Evolutionary conservation across 2,329 filamentous ascomycete species (phyloP), one percentile per base, ranked within the genome.

Genomic region (Metarhizium humberi): DNA sequence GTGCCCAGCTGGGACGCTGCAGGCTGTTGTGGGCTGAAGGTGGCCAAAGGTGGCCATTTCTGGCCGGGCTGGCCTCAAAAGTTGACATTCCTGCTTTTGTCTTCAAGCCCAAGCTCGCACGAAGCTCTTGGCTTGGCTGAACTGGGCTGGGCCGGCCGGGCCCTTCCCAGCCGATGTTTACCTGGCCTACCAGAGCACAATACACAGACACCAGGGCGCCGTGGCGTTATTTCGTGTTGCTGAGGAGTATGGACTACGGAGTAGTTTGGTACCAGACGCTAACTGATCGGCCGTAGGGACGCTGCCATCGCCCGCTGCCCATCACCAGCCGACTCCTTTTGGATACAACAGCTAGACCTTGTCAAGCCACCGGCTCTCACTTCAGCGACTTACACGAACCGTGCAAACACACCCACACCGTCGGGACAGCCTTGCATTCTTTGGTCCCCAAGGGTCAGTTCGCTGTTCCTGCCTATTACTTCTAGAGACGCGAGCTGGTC

Each of bases 11-110:
- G 54, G 50, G 45, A 25, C 54, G 10, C 38, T 50, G 45, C 11
- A 34, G 48, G 48, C 48, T 29, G 20, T 18, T 18, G 30, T 5
- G 8, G 45, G 45, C 25, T 14, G 14, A 48, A 30, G 45, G 42
- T 49, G 47, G 47, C 25, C 47, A 49, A 30, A 30, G 30, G 30
- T 40, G 46, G 48, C 51, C 55, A 40, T 34, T 47, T 56, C 51
- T 45, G 47, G 55, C 36, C 51, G 54, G 32, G 43, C 45, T 50
- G 49, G 25, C 32, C 16, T 18, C 18, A 2, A 45, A 45, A 20
- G 42, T 45, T 45, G 42, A 45, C 45, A 48, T 48, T 48, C 45
- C 45, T 48, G 45, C 45, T 48, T 48, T 20, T 45, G 38, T 20
- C 42, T 45, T 13, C 42, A 45, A 20, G 42, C 42, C 18, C 42